Evolutionary conservation across 2,329 filamentous ascomycete genomes (phyloP), one percentile per base, ranked within the genome.

Genomic region (Apiospora rasikravindrae): DNA sequence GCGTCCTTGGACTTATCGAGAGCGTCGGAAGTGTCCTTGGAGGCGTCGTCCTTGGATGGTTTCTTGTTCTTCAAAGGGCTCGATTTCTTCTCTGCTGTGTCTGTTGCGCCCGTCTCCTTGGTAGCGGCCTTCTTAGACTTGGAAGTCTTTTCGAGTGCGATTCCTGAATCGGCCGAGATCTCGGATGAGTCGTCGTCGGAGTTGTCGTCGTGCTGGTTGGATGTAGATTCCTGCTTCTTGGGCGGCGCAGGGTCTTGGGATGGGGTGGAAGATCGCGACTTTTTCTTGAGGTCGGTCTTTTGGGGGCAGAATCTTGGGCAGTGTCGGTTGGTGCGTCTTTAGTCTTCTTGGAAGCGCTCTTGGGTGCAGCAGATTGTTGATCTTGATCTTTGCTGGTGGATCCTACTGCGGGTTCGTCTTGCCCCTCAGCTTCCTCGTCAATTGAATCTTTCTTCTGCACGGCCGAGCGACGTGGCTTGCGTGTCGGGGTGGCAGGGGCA

Each of bases 401-500:
- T 44, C 37, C 68, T 70, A 29, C 24, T 53, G 47, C 53, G 45
- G 44, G 37, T 16, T 67, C 19, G 22, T 70, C 53, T n/a, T 33
- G 51, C 49, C 40, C 45, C 37, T 40, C 64, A 69, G 14, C 29
- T 4, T 71, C 29, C 11, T 42, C 67, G n/a, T 29, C n/a, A 42
- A 29, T 40, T 29, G 47, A 26, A 33, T 47, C 51, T 29, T 70
- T 37, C 22, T 61, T 64, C 42, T 40, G 57, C 11, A 45, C 51
- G 42, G 68, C 24, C 10, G 45, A 42, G n/a, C 67, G 68, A 53
- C 69, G 49, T 64, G 45, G 64, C 11, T 69, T 64, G n/a, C 61
- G 61, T 69, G 73, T 71, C 14, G 53, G 61, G 22, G 71, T 68
- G 16, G 75, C 76, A 2, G 74, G 74, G 45, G 69, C 45, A 10